Evolutionary conservation across 2,329 filamentous ascomycete species (phyloP).

Genomic region (Aspergillus intermedius): DNA sequence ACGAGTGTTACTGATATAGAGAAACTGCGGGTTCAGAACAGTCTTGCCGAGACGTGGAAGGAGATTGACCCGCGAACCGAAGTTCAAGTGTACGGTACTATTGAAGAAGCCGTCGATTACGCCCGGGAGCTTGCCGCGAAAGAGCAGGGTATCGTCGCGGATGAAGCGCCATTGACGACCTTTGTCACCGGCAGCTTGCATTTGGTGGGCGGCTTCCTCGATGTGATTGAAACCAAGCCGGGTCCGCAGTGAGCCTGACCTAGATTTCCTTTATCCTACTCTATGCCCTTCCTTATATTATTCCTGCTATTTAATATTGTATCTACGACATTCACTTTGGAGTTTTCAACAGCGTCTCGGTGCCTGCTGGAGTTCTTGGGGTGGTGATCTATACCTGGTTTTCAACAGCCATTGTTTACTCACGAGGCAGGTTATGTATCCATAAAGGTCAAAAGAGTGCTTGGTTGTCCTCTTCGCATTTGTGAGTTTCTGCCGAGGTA

Average conservation of each 20-base stretch:
- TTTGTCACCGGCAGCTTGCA: slow-evolving; percentile 80
- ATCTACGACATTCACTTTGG: too few relatives aligned
- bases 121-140: slow-evolving; percentile 43
- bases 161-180: slow-evolving; percentile 49
- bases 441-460: too few relatives aligned
- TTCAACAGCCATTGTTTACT: too few relatives aligned
- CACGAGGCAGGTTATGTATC: too few relatives aligned
- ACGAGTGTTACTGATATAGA: slow-evolving; percentile 53
- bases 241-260: not conserved
- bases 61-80: slow-evolving; percentile 46
- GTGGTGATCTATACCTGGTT: too few relatives aligned
- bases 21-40: slow-evolving; percentile 60
- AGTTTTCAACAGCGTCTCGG: too few relatives aligned
- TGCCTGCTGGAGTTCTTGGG: too few relatives aligned
- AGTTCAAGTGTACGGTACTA: slow-evolving; percentile 56
- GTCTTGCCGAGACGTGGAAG: slow-evolving; percentile 57
- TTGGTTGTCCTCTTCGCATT: too few relatives aligned
- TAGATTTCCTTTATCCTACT: too few relatives aligned
- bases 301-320: too few relatives aligned
- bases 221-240: slow-evolving; percentile 56
- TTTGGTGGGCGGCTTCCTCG: slow-evolving; percentile 71
- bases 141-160: slow-evolving; percentile 22
- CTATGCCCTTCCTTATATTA: too few relatives aligned
- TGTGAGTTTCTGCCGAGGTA: too few relatives aligned
- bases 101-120: slow-evolving; percentile 61